Evolutionary conservation across 257 asterid genomes (phyloP), one percentile per base, ranked within the genome.

Genomic region (Osmanthus fragrans): DNA sequence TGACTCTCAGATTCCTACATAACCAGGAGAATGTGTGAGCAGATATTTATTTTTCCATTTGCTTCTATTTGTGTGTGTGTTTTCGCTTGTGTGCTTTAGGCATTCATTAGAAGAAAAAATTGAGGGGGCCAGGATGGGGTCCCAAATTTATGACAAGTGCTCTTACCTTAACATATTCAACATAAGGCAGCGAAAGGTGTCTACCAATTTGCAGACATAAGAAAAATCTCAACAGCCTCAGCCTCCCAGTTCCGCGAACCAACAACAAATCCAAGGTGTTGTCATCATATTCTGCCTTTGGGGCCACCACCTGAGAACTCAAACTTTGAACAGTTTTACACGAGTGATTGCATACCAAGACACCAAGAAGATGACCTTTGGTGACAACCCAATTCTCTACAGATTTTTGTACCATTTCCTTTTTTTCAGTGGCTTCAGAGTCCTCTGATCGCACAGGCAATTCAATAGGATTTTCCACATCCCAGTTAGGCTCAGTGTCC

Each of bases 261-360:
- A 95, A 83, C 75, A 95, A 81, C 82, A 95, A 85, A 87, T 95
- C 99, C 90, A 95, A 85, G 65, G 80, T 84, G 79, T 86, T 89
- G 79, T 95, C 99, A 85, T 95, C 98, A 63, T 88, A 95, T 84
- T 90, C 97, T 33, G 99, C 99, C 88, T 89, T 90, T 33, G 99
- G 98, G 69, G 99, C 99, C 81, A 95, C 89, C 73, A 95, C 96
- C 88, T 93, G 99, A 54, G 96, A 91, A 82, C 99, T 92, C 86
- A 92, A 82, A 87, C 98, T 94, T 70, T 95, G 99, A 78, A 95
- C 98, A 30, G 97, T 95, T 84, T 82, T 95, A 82, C 99, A 95
- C 0, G 97, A 89, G 85, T 95, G 99, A 80, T 95, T 95, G 88
- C 99, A 95, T 4, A 91, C 97, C 79, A 95, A 75, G 54, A 91